A percentile compares a stretch with the other conserved stretches of the same genome.
Evolutionary conservation across 2,329 filamentous ascomycete species (phyloP).

Genomic region (Byssothecium circinans): DNA sequence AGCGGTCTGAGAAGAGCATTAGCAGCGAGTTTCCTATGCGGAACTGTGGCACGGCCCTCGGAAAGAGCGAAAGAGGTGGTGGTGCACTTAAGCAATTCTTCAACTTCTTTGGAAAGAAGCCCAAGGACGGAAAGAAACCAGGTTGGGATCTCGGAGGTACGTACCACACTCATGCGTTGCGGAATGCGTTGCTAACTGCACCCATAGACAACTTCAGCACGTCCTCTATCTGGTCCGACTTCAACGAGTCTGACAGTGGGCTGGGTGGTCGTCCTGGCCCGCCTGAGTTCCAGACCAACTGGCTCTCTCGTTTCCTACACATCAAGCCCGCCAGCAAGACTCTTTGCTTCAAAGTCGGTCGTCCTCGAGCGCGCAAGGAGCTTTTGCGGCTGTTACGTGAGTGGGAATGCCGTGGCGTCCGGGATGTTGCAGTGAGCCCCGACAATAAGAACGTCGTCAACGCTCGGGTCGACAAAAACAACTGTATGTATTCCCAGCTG

Average conservation of each 20-base stretch:
- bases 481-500: conserved; percentile 63
- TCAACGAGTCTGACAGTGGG: conserved; percentile 48
- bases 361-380: conserved; percentile 74
- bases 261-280: conserved; percentile 38
- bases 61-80: conserved; percentile 44
- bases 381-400: conserved; percentile 73
- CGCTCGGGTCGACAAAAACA: conserved; percentile 72
- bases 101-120: conserved; percentile 56
- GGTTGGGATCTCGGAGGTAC: conserved; percentile 44
- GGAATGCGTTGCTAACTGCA: neutral
- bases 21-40: conserved; percentile 51
- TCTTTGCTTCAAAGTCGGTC: conserved; percentile 74
- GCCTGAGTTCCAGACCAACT: conserved; percentile 63
- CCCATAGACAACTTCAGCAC: conserved; percentile 30
- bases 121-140: conserved; percentile 44
- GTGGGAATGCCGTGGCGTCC: conserved; percentile 80
- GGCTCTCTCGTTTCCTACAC: conserved; percentile 85
- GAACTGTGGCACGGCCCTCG: conserved; percentile 30
- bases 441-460: conserved; percentile 72
- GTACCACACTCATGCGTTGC: conserved; percentile 15
- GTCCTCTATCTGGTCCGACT: conserved; percentile 34
- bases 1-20: conserved; percentile 30
- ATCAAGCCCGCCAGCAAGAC: conserved; percentile 80
- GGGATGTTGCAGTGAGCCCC: conserved; percentile 77
- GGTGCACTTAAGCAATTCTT: conserved; percentile 49